Evolutionary conservation across 768 basidiomycete genomes (phyloP).

Genomic region (Boletus rubroflammeus): DNA sequence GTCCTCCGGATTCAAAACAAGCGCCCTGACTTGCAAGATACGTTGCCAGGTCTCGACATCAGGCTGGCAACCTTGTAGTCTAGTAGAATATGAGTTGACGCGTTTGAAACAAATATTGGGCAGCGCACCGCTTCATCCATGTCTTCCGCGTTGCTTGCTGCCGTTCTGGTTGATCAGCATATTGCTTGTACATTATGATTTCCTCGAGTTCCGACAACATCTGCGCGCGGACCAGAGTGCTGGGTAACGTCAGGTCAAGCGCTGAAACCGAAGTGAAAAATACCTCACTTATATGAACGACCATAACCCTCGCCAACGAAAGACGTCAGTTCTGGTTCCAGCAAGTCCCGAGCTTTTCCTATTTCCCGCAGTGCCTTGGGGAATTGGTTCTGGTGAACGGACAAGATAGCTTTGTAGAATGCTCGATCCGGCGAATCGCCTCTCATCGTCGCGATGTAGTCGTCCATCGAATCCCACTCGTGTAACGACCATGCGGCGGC

Average conservation of each 20-base stretch:
- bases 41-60: slow-evolving; percentile 99
- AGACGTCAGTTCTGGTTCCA: slow-evolving; percentile 87
- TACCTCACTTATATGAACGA: slow-evolving; percentile 89
- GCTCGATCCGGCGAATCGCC: slow-evolving; percentile 88
- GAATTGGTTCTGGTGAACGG: slow-evolving; percentile 96
- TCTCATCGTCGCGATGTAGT: slow-evolving; percentile 93
- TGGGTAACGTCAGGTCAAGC: slow-evolving; percentile 32
- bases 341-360: slow-evolving; percentile 84
- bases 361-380: slow-evolving; percentile 87
- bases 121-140: slow-evolving; percentile 88
- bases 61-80: slow-evolving; percentile 92
- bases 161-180: slow-evolving; percentile 90
- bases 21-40: slow-evolving; percentile 90
- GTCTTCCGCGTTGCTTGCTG: slow-evolving; percentile 88
- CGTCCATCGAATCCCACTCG: slow-evolving; percentile 98
- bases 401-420: slow-evolving; percentile 94
- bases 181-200: slow-evolving; percentile 93
- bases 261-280: neutral
- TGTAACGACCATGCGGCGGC: slow-evolving; percentile 96
- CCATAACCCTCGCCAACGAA: slow-evolving; percentile 96
- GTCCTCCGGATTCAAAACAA: slow-evolving; percentile 90
- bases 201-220: slow-evolving; percentile 98
- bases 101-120: neutral
- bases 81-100: slow-evolving; percentile 27
- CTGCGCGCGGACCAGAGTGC: slow-evolving; percentile 95